Evolutionary conservation across 1,284 basidiomycete species (phyloP).

Genomic region (Ustilago esculenta): DNA sequence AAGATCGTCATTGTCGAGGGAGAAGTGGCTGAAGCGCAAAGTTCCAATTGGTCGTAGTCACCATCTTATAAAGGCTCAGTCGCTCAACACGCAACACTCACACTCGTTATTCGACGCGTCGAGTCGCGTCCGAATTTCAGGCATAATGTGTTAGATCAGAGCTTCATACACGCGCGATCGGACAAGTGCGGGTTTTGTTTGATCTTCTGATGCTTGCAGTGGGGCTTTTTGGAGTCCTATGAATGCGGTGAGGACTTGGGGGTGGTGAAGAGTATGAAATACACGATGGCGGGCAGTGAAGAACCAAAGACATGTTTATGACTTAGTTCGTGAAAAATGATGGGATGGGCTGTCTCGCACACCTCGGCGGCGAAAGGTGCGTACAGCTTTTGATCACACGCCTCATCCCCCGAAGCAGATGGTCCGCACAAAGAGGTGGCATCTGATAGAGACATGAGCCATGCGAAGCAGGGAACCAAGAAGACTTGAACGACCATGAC

Average conservation of each 20-base stretch:
- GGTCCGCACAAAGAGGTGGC: too few relatives aligned
- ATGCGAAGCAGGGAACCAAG: slow-evolving; percentile 26
- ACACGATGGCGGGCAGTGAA: slow-evolving; percentile 23
- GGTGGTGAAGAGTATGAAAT: slow-evolving; percentile 31
- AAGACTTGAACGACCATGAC: slow-evolving; percentile 14
- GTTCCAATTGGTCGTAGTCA: too few relatives aligned
- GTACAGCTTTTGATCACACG: slow-evolving; percentile 30
- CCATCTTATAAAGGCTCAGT: too few relatives aligned
- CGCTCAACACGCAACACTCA: slow-evolving; percentile 9
- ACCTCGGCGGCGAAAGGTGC: background rate
- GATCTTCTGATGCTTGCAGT: slow-evolving; percentile 47
- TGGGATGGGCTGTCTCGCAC: slow-evolving; percentile 6
- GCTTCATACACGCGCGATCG: background rate
- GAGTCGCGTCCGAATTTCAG: slow-evolving; percentile 3
- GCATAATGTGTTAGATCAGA: too few relatives aligned
- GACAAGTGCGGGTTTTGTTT: slow-evolving; percentile 12
- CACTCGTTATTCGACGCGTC: slow-evolving; percentile 3
- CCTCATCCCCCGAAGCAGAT: background rate
- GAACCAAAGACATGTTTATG: background rate
- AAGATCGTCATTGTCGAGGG: background rate
- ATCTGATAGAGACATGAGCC: background rate
- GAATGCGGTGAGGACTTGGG: slow-evolving; percentile 37
- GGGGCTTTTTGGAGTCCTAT: slow-evolving; percentile 39
- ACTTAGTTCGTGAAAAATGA: slow-evolving; percentile 1
- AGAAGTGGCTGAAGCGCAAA: too few relatives aligned